Evolutionary conservation across 2,329 filamentous ascomycete genomes (phyloP).

Genomic region (Scedosporium boydii): DNA sequence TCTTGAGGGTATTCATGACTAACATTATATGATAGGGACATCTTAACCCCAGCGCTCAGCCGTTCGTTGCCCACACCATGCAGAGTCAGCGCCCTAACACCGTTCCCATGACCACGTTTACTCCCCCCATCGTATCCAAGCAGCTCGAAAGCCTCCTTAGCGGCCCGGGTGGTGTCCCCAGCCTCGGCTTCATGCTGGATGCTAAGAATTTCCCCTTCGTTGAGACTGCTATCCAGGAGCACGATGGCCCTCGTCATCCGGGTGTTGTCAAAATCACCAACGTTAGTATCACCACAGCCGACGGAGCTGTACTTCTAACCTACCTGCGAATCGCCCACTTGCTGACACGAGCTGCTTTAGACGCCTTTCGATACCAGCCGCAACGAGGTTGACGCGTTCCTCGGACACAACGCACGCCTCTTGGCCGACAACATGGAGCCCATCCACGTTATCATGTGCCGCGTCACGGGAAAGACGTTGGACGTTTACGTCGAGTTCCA

Average conservation of each 20-base stretch:
- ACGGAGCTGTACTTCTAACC: not conserved
- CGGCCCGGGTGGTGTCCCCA: conserved; percentile 22
- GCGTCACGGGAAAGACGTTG: conserved; percentile 51
- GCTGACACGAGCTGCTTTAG: conserved; percentile 20
- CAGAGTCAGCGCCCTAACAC: no score
- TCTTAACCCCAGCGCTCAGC: no score
- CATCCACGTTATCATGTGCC: conserved; percentile 56
- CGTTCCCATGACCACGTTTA: not conserved
- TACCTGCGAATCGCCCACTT: not conserved
- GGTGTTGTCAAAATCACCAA: conserved; percentile 43
- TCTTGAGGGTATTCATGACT: not conserved
- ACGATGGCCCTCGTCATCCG: conserved; percentile 17
- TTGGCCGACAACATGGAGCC: conserved; percentile 44
- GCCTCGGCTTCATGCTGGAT: conserved; percentile 23
- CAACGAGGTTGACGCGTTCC: conserved; percentile 46
- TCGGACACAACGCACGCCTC: conserved; percentile 47
- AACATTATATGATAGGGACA: no score
- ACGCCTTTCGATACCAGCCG: conserved; percentile 46
- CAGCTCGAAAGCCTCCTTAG: conserved; percentile 27
- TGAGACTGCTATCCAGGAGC: conserved; percentile 22
- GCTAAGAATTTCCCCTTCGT: conserved; percentile 36
- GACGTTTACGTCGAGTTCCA: conserved; percentile 52
- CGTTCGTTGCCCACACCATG: no score
- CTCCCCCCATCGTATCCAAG: conserved; percentile 17
- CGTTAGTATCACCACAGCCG: conserved; percentile 24